Base-by-base conservation (phyloP, 768 basidiomycete genomes). In the Tulasnella sp. region DNA sequence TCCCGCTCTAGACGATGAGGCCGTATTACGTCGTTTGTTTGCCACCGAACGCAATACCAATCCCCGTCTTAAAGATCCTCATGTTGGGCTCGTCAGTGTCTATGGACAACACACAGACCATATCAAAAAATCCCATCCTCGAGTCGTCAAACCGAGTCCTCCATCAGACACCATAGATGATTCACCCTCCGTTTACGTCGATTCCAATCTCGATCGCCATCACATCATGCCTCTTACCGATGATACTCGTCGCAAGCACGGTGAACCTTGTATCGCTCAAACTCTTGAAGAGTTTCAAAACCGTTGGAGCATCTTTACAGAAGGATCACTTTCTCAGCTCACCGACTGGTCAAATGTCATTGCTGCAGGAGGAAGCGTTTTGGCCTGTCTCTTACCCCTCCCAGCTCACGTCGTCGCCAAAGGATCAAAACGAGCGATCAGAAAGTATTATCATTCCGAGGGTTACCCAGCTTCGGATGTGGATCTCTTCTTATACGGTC, bases 291-390 rank as follows among this genome's bases (percentile, higher is more conserved):
- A 75, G 44, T 81, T 79, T 67, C 72, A 72, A 65, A 72, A 71
- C 65, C 78, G 77, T 58, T 81, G 78, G 78, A 50, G 70, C 9
- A 66, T 79, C 34, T 81, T 81, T 62, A 73, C 72, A 10, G 78
- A 81, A 58, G 74, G 74, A 2, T 75, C 76, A 3, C 65, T 81
- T 9, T 75, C 74, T 6, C 76, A 79, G 58, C 65, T 79, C 15
- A 45, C 48, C 12, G 44, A 78, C 57, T 80, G 78, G 77, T 76
- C 68, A 63, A 78, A 79, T 57, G 74, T 80, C 53, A 66, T 79
- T 15, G 77, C 71, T 29, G 77, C 77, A 37, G 78, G 79, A 15
- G 78, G 79, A 10, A 66, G 75, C 1, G 74, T 81, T 19, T 70
- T 76, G 31, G 78, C 77, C 2, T 77, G 76, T 52, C 63, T 80